These are phyloP conservation scores for Metschnikowia baotianmanensis DNA, from an alignment of 805 yeast species.

Conservation along the genomic window DNA sequence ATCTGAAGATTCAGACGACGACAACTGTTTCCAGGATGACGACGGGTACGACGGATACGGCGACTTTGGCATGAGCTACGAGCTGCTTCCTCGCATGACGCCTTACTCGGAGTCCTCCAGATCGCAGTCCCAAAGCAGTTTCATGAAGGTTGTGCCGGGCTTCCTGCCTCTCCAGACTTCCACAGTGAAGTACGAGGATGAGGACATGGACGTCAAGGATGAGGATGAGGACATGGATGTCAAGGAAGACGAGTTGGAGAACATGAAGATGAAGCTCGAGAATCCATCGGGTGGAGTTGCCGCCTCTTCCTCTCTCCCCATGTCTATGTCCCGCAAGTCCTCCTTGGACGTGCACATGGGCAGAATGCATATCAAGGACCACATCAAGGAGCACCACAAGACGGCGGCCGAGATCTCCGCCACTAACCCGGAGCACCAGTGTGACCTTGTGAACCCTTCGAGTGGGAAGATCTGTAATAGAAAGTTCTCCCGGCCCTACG, in stretches of 20 bases:
- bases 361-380: constrained; percentile 3
- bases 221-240: constrained; percentile 8
- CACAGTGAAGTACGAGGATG: constrained; percentile 4
- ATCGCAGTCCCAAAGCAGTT: too few relatives aligned
- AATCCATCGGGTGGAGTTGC: too few relatives aligned
- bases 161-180: constrained; percentile 2
- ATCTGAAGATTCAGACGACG: constrained; percentile 39
- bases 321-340: neutral
- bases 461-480: constrained; percentile 67
- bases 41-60: constrained; percentile 24
- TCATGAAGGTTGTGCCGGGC: constrained; percentile 10
- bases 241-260: too few relatives aligned
- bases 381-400: constrained; percentile 16
- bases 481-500: constrained; percentile 73
- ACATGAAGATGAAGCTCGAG: constrained; percentile 5
- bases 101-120: constrained; percentile 4
- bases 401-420: constrained; percentile 34
- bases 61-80: constrained; percentile 15
- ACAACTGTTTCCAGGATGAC: constrained; percentile 38
- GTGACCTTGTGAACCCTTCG: constrained; percentile 57
- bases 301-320: too few relatives aligned
- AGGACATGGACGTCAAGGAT: constrained; percentile 8
- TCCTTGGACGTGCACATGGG: constrained; percentile 4
- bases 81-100: constrained; percentile 7
- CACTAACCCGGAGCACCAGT: constrained; percentile 47